Conservation (phyloP, 257 asterid genomes). For the Scutellaria galericulata region DNA sequence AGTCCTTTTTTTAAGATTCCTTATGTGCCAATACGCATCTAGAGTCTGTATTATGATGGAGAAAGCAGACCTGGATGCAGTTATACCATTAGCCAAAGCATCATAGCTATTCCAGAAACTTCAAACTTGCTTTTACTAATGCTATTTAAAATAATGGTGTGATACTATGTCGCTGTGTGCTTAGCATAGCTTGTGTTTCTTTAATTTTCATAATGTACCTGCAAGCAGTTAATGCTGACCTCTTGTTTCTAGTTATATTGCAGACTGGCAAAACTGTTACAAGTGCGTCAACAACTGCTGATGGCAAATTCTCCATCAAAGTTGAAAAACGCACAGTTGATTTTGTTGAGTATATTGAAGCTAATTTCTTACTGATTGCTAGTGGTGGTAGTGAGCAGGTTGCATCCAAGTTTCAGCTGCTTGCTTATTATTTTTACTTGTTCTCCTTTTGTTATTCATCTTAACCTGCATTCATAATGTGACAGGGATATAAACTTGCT, state of each 20-base stretch:
- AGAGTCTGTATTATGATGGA: slow-evolving; percentile 5
- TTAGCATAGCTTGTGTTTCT: slow-evolving; percentile 16
- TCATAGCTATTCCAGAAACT: slow-evolving; percentile 2
- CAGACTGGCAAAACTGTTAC: slow-evolving; percentile 84
- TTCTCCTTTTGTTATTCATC: slow-evolving; percentile 21
- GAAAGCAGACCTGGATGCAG: slow-evolving; percentile 15
- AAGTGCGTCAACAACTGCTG: slow-evolving; percentile 57
- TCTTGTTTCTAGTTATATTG: slow-evolving; percentile 59
- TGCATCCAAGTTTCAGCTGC: slow-evolving; percentile 28
- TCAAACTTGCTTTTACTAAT: neutral
- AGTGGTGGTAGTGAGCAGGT: slow-evolving; percentile 97
- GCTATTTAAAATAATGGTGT: slow-evolving; percentile 12
- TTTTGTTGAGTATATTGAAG: slow-evolving; percentile 62
- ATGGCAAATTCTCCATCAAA: slow-evolving; percentile 68
- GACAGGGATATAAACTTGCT: slow-evolving; percentile 87
- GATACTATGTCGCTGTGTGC: neutral
- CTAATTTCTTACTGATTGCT: slow-evolving; percentile 79
- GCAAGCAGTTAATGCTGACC: slow-evolving; percentile 40
- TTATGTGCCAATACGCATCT: slow-evolving; percentile 4
- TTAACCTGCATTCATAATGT: slow-evolving; percentile 30
- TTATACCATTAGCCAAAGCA: slow-evolving; percentile 13
- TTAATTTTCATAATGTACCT: slow-evolving; percentile 9
- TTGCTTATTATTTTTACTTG: slow-evolving; percentile 28
- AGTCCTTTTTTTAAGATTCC: slow-evolving; percentile 11
- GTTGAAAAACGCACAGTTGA: slow-evolving; percentile 71